Evolutionary conservation across 257 asterid species (phyloP).

Genomic region (Nicotiana tabacum): DNA sequence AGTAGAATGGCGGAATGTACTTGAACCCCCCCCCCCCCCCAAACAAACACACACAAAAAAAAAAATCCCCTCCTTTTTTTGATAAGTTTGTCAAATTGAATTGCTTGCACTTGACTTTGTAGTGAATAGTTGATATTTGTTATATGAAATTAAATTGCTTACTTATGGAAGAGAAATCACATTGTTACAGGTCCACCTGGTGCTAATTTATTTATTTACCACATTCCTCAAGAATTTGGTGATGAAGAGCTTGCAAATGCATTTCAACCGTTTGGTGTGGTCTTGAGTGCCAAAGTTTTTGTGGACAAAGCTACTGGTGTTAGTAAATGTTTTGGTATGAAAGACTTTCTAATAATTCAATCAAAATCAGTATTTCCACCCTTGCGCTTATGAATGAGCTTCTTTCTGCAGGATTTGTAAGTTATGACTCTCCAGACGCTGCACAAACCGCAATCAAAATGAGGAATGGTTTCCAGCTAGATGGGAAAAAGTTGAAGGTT

Average conservation of each 20-base stretch:
- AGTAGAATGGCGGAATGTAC: neutral
- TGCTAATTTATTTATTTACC: constrained; percentile 88
- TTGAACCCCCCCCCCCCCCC: neutral
- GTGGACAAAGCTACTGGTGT: constrained; percentile 83
- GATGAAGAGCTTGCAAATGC: constrained; percentile 81
- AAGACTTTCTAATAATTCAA: neutral
- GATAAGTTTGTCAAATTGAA: neutral
- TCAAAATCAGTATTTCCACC: constrained; percentile 2
- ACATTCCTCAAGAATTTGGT: constrained; percentile 89
- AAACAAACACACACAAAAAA: neutral
- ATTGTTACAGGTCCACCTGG: constrained; percentile 81
- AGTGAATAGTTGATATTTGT: neutral
- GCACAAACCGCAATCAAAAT: constrained; percentile 74
- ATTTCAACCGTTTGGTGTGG: constrained; percentile 73
- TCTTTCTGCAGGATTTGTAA: constrained; percentile 69
- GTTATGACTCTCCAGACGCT: constrained; percentile 76
- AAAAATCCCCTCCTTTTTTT: neutral
- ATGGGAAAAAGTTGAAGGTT: constrained; percentile 90
- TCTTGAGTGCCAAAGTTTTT: constrained; percentile 85
- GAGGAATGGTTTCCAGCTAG: constrained; percentile 88
- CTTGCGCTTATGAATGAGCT: neutral
- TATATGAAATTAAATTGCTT: neutral
- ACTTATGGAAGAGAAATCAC: neutral
- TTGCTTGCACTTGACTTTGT: neutral
- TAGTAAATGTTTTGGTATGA: constrained; percentile 92